Evolutionary conservation across 352 stramenopile genomes (phyloP), one percentile per base, ranked within the genome.

Genomic region (Sclerospora graminicola): DNA sequence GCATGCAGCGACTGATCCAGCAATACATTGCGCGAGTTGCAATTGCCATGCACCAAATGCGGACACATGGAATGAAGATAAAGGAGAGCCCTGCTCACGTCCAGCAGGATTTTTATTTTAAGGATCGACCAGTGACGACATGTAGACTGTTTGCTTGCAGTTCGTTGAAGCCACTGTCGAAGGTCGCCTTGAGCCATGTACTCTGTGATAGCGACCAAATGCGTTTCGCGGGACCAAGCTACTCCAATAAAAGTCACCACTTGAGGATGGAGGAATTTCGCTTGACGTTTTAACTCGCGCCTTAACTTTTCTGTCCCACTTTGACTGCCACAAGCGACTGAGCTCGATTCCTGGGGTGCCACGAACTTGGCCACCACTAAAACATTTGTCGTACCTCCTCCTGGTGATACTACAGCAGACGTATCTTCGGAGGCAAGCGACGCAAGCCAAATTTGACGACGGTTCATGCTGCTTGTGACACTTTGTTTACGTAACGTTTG

Each of bases 181-280:
- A n/a, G n/a, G n/a, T n/a, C n/a, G n/a, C n/a, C n/a, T n/a, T n/a
- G n/a, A n/a, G n/a, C n/a, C 73, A 87, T 79, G 54, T 84, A 87
- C 62, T 87, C 72, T 7, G 70, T 86, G 20, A 89, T 51, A 15
- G 67, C 70, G 2, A 79, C 54, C n/a, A 89, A 27, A 32, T 86
- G 66, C 8, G 71, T 82, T 30, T 84, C 60, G 9, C 57, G 57
- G 15, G 74, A 84, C 78, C 74, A 88, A 10, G 72, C 63, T 8
- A 90, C 75, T 19, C 79, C 75, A 16, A 84, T 57, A 41, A 86
- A 90, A 9, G 62, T 38, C 35, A 74, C 69, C 14, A 90, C 61
- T 44, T 80, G 78, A 8, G 73, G 66, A 39, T 90, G 78, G 9
- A 57, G 67, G 24, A 90, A n/a, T n/a, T n/a, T n/a, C n/a, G n/a